Base-by-base conservation (phyloP, 352 stramenopile genomes). In the Blastocystis sp. region DNA sequence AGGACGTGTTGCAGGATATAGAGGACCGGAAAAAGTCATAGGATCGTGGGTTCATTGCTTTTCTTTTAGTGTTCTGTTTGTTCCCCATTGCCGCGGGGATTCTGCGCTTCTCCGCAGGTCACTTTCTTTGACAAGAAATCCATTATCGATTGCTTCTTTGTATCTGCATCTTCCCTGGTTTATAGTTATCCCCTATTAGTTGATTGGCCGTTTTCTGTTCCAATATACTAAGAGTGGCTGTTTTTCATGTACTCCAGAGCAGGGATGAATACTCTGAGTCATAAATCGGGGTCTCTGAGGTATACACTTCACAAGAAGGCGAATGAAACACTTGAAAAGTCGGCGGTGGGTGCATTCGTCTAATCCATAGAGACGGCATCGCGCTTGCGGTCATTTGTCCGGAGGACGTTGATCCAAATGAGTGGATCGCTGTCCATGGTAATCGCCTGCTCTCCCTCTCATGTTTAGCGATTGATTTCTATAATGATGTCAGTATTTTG, bases 371-470 rank as follows among this genome's bases (percentile, higher is more conserved):
- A 45, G 52, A 56, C 40, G 74, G 74, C 17, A 84, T 84, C n/a
- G n/a, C 45, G 1, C 34, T 34, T 45, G 74, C 74, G 53, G 74
- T 84, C 40, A 53, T 84, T 53, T 84, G 74, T 84, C 74, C 74
- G 17, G 74, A 84, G 40, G 74, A 45, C 28, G 52, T 84, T 59
- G 74, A 84, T 52, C 60, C 45, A 5, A 84, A 84, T 43, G 74
- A 84, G 28, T 84, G 74, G 74, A 84, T 84, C 56, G 74, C 74
- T 38, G 74, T 84, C 10, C 74, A 84, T 70, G 56, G 74, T 84
- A 38, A 2, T 17, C n/a, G 21, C 21, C 45, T 48, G 0, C 34
- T 52, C 2, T n/a, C 17, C 19, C 2, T 17, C 17, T 84, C 45
- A 84, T 66, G 10, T 11, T 41, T 64, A 84, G 74, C 52, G 3